Base-by-base conservation (phyloP, 2,329 filamentous ascomycete species). In the Colletotrichum lupini region DNA sequence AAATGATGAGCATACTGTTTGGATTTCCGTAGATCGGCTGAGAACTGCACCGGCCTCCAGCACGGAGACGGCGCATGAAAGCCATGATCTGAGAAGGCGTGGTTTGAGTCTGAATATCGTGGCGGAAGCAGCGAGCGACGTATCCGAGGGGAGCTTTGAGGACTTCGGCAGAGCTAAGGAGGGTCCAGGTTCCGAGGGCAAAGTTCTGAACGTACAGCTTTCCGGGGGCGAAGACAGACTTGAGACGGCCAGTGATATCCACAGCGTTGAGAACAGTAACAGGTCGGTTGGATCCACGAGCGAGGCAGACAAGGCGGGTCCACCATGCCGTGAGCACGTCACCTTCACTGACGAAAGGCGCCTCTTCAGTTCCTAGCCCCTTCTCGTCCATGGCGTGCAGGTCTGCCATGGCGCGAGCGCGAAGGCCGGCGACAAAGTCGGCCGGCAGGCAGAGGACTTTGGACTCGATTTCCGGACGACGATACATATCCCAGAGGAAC, bases 311-410 rank as follows among this genome's bases (percentile, higher is more conserved):
- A 19, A 76, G 66, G 8, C 74, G 75, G 5, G 81, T 77, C 65
- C 80, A 76, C 84, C 85, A 88, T 0, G 84, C 84, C 1, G 79
- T 77, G 2, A 88, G 76, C 1, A 87, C 77, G 65, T 88, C 86
- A 24, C 83, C 82, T n/a, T 87, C 85, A 73, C 83, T 87, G 35
- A 88, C 55, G 66, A 85, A 87, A 1, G 83, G 78, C 12, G 67
- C 72, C 12, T 69, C 61, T 52, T 75, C 75, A 12, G 42, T 60
- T 53, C 71, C 71, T 5, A 71, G 19, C 1, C 67, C 61, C 35
- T 73, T 73, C 11, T 73, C 73, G 52, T 49, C 69, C 49, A 75
- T 71, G 4, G 64, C 60, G 26, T 52, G 58, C 30, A 82, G 69
- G 26, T 84, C 82, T 7, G 77, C 75, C 53, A 79, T 73, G 30